phyloP scores from a whole-genome alignment of 2,329 filamentous ascomycete species.

The Hirsutella minnesotensis region DNA sequence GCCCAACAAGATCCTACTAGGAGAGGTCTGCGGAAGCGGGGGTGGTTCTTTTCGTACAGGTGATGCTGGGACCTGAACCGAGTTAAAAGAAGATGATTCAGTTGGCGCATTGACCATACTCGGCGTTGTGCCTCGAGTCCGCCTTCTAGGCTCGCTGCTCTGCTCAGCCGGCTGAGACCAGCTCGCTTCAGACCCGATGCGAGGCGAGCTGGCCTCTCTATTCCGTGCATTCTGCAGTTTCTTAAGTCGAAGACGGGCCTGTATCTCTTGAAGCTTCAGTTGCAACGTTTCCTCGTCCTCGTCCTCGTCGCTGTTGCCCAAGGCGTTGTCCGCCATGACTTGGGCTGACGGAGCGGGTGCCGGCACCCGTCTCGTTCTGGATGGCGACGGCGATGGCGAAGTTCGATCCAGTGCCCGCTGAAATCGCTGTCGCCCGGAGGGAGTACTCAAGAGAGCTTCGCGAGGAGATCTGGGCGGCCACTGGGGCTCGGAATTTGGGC shows the following conservation, averaged over 20 bases:
- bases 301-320: conserved; percentile 43
- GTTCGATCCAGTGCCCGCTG: conserved; percentile 53
- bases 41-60: conserved; percentile 51
- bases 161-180: conserved; percentile 10
- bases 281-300: conserved; percentile 86
- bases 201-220: conserved; percentile 8
- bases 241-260: conserved; percentile 79
- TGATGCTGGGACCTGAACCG: conserved; percentile 63
- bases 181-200: conserved; percentile 10
- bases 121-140: conserved; percentile 15
- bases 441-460: conserved; percentile 55
- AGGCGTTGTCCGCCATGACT: background rate
- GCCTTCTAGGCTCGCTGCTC: conserved; percentile 9
- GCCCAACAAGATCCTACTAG: conserved; percentile 67
- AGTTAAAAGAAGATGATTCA: conserved; percentile 12
- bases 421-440: conserved; percentile 66
- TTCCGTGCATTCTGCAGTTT: conserved; percentile 54
- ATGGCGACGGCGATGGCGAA: conserved; percentile 58
- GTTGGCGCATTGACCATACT: conserved; percentile 10
- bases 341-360: background rate
- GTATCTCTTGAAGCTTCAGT: conserved; percentile 76
- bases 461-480: conserved; percentile 58
- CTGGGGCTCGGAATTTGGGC: conserved; percentile 33
- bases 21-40: conserved; percentile 52
- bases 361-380: conserved; percentile 4